Evolutionary conservation across 1,284 basidiomycete species (phyloP).

Genomic region (Spongiforma sp.): DNA sequence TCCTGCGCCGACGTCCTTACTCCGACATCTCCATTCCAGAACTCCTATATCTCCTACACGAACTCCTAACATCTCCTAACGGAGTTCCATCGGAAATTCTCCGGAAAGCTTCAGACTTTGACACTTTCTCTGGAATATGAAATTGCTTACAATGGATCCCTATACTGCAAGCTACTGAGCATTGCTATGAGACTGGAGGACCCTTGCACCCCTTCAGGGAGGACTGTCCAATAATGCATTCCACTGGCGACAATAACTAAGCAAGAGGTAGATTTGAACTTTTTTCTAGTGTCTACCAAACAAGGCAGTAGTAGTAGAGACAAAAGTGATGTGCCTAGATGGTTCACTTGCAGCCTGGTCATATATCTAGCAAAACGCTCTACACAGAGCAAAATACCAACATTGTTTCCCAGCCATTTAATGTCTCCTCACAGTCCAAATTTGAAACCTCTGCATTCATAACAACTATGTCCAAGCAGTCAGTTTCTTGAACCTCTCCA

Average conservation of each 20-base stretch:
- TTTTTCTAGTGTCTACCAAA: conserved; percentile 21
- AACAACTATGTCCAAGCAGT: conserved; percentile 22
- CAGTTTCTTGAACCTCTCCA: conserved; percentile 20
- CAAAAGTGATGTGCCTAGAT: conserved; percentile 24
- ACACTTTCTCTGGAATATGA: not conserved
- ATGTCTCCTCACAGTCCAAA: conserved; percentile 6
- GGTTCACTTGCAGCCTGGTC: conserved; percentile 30
- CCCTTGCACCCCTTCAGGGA: conserved; percentile 31
- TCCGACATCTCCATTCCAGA: too few species aligned
- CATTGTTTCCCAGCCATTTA: conserved; percentile 27
- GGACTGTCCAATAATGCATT: conserved; percentile 27
- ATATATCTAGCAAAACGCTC: not conserved
- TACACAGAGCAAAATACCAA: not conserved
- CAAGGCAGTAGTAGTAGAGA: conserved; percentile 21
- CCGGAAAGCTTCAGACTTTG: too few species aligned
- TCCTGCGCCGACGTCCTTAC: too few species aligned
- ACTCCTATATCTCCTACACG: too few species aligned
- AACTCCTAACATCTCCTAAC: too few species aligned
- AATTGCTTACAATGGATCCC: conserved; percentile 26
- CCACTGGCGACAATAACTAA: conserved; percentile 23
- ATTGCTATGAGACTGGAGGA: conserved; percentile 37
- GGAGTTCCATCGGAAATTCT: too few species aligned
- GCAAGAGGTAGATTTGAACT: conserved; percentile 15
- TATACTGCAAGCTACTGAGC: conserved; percentile 38
- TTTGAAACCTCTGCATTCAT: conserved; percentile 24